These are phyloP conservation scores for Przewalskia tangutica DNA, from an alignment of 257 asterid genomes.

Conservation along the genomic window DNA sequence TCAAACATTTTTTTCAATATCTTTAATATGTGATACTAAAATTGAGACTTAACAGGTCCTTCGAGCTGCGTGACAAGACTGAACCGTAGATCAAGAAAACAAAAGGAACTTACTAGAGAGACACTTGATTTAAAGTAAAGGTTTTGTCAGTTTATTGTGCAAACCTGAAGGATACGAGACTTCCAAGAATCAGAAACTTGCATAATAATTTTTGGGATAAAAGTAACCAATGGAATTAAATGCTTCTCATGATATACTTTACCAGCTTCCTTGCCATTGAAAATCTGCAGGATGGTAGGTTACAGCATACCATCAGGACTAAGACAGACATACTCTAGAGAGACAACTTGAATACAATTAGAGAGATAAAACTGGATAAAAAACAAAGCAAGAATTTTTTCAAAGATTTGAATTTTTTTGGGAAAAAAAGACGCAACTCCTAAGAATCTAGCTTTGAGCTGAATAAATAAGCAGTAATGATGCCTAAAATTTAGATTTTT, in stretches of 20 bases:
- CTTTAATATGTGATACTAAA: neutral
- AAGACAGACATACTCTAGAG: neutral
- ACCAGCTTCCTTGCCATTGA: slow-evolving; percentile 24
- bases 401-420: neutral
- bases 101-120: neutral
- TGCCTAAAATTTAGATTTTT: neutral
- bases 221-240: slow-evolving; percentile 57
- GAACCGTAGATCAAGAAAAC: neutral
- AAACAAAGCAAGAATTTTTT: neutral
- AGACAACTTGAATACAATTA: neutral
- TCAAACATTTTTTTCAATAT: neutral
- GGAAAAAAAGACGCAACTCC: neutral
- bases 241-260: slow-evolving; percentile 46
- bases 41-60: neutral
- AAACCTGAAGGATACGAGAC: slow-evolving; percentile 66
- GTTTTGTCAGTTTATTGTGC: slow-evolving; percentile 4
- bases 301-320: neutral
- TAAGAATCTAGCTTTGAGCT: neutral
- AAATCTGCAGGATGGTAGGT: slow-evolving; percentile 36
- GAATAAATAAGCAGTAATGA: neutral
- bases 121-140: neutral
- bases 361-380: neutral
- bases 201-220: slow-evolving; percentile 53
- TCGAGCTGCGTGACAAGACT: neutral
- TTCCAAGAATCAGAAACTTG: slow-evolving; percentile 57